Conservation (phyloP, 1,139 yeast genomes). For the Taiozyma sp. region DNA sequence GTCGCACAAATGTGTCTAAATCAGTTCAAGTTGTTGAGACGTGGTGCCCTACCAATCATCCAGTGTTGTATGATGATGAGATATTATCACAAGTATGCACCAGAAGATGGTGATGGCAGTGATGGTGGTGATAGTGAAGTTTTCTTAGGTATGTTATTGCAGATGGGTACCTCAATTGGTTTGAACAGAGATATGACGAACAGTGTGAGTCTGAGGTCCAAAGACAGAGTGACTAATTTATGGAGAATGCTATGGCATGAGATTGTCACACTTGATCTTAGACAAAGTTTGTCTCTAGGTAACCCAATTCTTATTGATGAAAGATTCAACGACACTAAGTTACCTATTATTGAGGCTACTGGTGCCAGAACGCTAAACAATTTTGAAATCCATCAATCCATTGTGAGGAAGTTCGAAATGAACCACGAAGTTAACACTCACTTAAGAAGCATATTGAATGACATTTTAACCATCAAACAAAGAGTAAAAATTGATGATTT, state of each 20-base stretch:
- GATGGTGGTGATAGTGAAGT: slow-evolving; percentile 48
- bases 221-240: slow-evolving; percentile 28
- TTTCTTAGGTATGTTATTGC: slow-evolving; percentile 40
- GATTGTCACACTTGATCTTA: slow-evolving; percentile 34
- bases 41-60: slow-evolving; percentile 44
- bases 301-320: slow-evolving; percentile 33
- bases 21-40: slow-evolving; percentile 44
- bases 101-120: slow-evolving; percentile 46
- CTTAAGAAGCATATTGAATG: slow-evolving; percentile 19
- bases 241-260: slow-evolving; percentile 51
- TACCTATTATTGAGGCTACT: slow-evolving; percentile 27
- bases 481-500: slow-evolving; percentile 18
- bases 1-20: slow-evolving; percentile 51
- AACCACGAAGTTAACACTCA: slow-evolving; percentile 21
- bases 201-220: slow-evolving; percentile 27
- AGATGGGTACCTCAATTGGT: slow-evolving; percentile 47
- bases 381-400: slow-evolving; percentile 17
- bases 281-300: slow-evolving; percentile 37
- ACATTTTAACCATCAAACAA: slow-evolving; percentile 20
- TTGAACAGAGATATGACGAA: slow-evolving; percentile 46
- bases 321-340: slow-evolving; percentile 34
- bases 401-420: slow-evolving; percentile 17
- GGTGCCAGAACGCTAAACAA: slow-evolving; percentile 10
- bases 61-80: slow-evolving; percentile 43
- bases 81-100: slow-evolving; percentile 42